Conservation (phyloP, 2,329 filamentous ascomycete genomes). For the Colletotrichum endophyticum region DNA sequence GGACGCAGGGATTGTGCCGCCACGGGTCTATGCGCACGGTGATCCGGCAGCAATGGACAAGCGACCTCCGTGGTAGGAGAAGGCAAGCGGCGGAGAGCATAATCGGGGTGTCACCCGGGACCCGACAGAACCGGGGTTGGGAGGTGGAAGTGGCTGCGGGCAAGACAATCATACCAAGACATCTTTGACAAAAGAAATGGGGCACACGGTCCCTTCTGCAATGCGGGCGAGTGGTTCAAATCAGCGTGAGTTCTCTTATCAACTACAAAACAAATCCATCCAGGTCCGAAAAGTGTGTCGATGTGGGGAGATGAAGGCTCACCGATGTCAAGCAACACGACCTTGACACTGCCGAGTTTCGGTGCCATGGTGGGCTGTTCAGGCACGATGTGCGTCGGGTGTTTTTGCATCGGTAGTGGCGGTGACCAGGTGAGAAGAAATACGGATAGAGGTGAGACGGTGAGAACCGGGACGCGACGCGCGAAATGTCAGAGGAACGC, state of each 20-base stretch:
- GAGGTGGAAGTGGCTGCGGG: slow-evolving; percentile 13
- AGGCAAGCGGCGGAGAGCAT: slow-evolving; percentile 1
- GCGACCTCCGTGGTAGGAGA: slow-evolving; percentile 2
- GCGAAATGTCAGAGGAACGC: not conserved
- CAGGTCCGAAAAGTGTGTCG: not conserved
- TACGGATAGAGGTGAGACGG: not conserved
- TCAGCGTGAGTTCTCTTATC: slow-evolving; percentile 1
- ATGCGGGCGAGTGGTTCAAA: slow-evolving; percentile 1
- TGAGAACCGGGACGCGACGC: not conserved
- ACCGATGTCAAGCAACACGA: slow-evolving; percentile 65
- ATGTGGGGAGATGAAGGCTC: slow-evolving; percentile 32
- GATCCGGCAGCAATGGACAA: slow-evolving; percentile 1
- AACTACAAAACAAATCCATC: not conserved
- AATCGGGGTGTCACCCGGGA: slow-evolving; percentile 20
- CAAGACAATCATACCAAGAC: slow-evolving; percentile 68
- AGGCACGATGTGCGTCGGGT: not conserved
- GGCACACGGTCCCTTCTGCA: slow-evolving; percentile 81
- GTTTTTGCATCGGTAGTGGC: not conserved
- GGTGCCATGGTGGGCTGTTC: slow-evolving; percentile 32
- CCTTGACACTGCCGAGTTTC: slow-evolving; percentile 40
- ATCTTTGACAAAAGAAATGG: slow-evolving; percentile 85
- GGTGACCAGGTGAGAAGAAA: not conserved
- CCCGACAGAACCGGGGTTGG: slow-evolving; percentile 17
- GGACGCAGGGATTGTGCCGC: not conserved
- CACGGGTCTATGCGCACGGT: not conserved